Conservation (phyloP, 805 yeast species). For the Myxozyma nipponensis region DNA sequence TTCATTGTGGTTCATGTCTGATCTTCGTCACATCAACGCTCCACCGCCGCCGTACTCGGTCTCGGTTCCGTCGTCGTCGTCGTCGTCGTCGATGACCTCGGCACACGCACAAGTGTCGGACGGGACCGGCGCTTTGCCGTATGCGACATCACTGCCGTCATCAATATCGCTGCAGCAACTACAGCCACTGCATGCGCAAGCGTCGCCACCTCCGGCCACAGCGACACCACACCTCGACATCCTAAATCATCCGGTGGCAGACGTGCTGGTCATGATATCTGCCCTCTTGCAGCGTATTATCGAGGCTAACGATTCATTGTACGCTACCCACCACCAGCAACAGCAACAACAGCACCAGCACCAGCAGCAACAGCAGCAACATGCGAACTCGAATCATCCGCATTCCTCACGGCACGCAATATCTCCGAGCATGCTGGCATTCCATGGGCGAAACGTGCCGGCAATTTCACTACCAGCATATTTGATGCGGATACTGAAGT, state of each 20-base stretch:
- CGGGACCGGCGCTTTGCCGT: neutral
- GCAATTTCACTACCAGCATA: conserved; percentile 91
- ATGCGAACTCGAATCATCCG: conserved; percentile 1
- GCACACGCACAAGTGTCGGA: neutral
- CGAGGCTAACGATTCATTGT: conserved; percentile 81
- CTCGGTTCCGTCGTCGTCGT: neutral
- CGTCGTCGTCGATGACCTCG: neutral
- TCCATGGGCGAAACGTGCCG: conserved; percentile 94
- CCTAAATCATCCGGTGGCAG: conserved; percentile 76
- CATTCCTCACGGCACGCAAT: conserved; percentile 13
- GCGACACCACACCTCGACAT: conserved; percentile 55
- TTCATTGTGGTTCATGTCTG: no score
- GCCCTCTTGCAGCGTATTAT: conserved; percentile 81
- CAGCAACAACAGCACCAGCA: conserved; percentile 17
- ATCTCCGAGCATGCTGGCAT: conserved; percentile 54
- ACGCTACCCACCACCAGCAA: conserved; percentile 44
- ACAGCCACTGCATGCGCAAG: conserved; percentile 8
- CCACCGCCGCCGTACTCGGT: neutral
- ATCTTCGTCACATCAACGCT: neutral
- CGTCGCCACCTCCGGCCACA: conserved; percentile 4
- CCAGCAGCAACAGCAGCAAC: conserved; percentile 14
- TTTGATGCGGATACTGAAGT: conserved; percentile 82
- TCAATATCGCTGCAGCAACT: conserved; percentile 1
- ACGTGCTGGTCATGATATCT: conserved; percentile 77
- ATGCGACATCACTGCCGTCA: conserved; percentile 3